Base-by-base conservation (phyloP, 805 yeast species). In the Candida tibetensis region DNA sequence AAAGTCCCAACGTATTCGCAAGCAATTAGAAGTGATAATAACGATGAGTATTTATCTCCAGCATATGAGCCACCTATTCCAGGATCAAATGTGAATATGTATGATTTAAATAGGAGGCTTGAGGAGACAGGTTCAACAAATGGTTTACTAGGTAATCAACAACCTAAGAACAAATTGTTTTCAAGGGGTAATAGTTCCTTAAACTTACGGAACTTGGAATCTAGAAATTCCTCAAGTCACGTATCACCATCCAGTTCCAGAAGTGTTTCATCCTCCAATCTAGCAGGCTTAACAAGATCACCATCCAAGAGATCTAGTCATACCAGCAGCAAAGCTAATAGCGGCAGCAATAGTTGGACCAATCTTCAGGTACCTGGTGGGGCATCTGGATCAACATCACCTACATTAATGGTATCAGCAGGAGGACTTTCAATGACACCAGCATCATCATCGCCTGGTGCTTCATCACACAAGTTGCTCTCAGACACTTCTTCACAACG, bases 1-100 rank as follows among this genome's bases (percentile, higher is more conserved):
- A 66, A 78, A 34, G 96, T 91, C 5, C 98, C 98, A 0, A 80
- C 95, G 0, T 91, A 91, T 60, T 74, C 73, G 5, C 81, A 85
- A 22, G 97, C 98, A 0, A 61, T 89, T 58, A 76, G 75, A 50
- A 60, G 76, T 2, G 80, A 72, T 32, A 57, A 55, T 8, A 45
- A 44, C 5, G 60, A 71, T 8, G 73, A 66, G 3, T 78, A 75
- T 36, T 61, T 82, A 17, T 81, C 96, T 2, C 97, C 97, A 0
- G 74, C 76, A 2, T 89, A 88, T 57, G 71, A 66, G 44, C 81
- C 79, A 5, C 76, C 77, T 3, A 48, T 62, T 12, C 69, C 69
- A 3, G 71, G 70, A 2, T 68, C 77, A 2, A 49, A 56, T 35
- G 56, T 66, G 19, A 59, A 64, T 38, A 42, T 66, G 14, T 47